phyloP scores from a whole-genome alignment of 108 stramenopile species.

The Fragilaria crotonensis region DNA sequence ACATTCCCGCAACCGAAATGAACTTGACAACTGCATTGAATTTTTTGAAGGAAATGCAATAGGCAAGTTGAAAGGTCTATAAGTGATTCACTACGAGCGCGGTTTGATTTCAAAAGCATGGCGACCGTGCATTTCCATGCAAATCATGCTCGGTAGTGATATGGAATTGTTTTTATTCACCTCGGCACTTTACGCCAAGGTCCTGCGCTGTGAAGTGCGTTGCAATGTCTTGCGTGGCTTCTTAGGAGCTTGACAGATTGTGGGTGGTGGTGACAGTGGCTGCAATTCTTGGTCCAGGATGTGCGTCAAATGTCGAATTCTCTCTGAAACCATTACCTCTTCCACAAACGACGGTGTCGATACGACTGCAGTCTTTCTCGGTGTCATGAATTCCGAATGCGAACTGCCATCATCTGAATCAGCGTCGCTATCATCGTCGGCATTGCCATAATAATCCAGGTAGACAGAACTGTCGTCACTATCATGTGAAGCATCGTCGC shows the following conservation, averaged over 20 bases:
- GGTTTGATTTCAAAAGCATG: neutral
- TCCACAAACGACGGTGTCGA: neutral
- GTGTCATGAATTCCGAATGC: too few relatives aligned
- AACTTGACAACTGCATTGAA: slow-evolving; percentile 32
- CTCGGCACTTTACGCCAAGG: neutral
- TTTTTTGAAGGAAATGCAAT: slow-evolving; percentile 63
- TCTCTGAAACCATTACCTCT: neutral
- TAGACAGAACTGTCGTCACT: too few relatives aligned
- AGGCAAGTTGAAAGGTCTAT: neutral
- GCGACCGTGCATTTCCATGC: neutral
- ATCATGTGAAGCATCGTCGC: too few relatives aligned
- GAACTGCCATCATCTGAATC: too few relatives aligned
- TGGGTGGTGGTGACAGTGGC: neutral
- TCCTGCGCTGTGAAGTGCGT: neutral
- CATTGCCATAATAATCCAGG: too few relatives aligned
- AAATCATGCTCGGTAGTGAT: neutral
- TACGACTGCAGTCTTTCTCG: too few relatives aligned
- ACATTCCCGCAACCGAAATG: slow-evolving; percentile 17
- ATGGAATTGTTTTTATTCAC: neutral
- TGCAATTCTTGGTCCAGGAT: neutral
- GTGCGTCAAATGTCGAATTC: too few relatives aligned
- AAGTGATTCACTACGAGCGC: neutral
- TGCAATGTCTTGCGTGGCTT: neutral
- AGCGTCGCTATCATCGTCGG: too few relatives aligned
- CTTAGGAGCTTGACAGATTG: neutral